Percentiles rank a stretch among this genome's conserved stretches.
These are phyloP conservation scores for Mortierella claussenii DNA, from an alignment of 192 early-diverging fungal genomes.

Conservation along the genomic window DNA sequence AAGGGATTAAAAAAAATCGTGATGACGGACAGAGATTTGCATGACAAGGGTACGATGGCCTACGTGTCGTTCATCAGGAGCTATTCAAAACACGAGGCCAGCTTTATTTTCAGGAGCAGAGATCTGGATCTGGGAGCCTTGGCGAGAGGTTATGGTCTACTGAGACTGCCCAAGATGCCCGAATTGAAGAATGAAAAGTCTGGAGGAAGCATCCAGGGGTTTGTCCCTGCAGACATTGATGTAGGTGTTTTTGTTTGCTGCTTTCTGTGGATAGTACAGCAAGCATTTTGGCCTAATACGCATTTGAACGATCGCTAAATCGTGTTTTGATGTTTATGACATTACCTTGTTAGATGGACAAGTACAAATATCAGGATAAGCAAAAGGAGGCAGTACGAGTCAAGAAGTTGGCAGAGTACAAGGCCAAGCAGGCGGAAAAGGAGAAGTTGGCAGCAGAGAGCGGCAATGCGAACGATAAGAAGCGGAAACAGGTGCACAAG, in stretches of 20 bases:
- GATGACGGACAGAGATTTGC: slow-evolving; percentile 78
- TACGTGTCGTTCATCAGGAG: slow-evolving; percentile 93
- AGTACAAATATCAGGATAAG: slow-evolving; percentile 77
- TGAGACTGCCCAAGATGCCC: slow-evolving; percentile 93
- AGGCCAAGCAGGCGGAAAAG: slow-evolving; percentile 43
- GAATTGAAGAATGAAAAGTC: slow-evolving; percentile 76
- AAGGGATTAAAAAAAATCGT: slow-evolving; percentile 65
- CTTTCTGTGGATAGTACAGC: neutral
- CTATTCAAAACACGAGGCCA: slow-evolving; percentile 94
- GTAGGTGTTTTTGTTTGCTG: slow-evolving; percentile 20
- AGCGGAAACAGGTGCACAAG: slow-evolving; percentile 44
- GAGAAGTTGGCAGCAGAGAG: slow-evolving; percentile 45
- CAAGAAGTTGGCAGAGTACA: slow-evolving; percentile 59
- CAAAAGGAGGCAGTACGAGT: slow-evolving; percentile 73
- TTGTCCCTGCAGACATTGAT: slow-evolving; percentile 54
- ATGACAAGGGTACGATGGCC: slow-evolving; percentile 81
- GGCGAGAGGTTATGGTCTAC: slow-evolving; percentile 84
- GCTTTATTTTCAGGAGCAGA: slow-evolving; percentile 90
- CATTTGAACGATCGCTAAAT: no score
- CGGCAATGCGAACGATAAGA: slow-evolving; percentile 47
- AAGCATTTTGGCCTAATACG: neutral
- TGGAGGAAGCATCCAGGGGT: slow-evolving; percentile 55
- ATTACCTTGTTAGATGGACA: slow-evolving; percentile 57
- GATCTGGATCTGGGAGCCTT: slow-evolving; percentile 82
- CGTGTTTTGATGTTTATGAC: neutral